Base-by-base conservation (phyloP, 306 rosid species). In the Morella rubra region DNA sequence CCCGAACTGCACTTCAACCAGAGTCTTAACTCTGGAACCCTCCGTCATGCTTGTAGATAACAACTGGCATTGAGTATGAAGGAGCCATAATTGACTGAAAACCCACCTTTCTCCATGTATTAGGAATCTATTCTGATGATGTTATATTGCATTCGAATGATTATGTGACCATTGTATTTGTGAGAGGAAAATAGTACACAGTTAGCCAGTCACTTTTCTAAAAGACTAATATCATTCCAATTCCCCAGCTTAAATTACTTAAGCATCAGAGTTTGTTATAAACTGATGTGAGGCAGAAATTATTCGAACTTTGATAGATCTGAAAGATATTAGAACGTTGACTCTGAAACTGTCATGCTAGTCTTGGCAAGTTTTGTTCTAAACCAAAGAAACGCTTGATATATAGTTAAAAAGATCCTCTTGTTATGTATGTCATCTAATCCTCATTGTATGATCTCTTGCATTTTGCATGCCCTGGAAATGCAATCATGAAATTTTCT, bases 401-500 rank as follows among this genome's bases (percentile, higher is more conserved):
- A 24, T 3, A 9, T 13, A 14, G 14, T 24, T 15, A 9, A 41
- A 32, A 61, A 27, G 0, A 1, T 32, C 44, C 44, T 5, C 6
- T 12, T 32, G 9, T 32, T 32, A 27, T 32, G 44, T 5, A 13
- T 32, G 68, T 61, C 68, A 12, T 5, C 4, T 8, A 44, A 61
- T 4, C 42, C 7, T 61, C n/a, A 32, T 6, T 1, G 68, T 14
- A 71, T 40, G 65, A 52, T 71, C 6, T 45, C 27, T 24, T 45
- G 61, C 16, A n/a, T 68, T 7, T 32, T 68, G 22, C 41, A 8
- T 58, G 65, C 3, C 73, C 77, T 16, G 44, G 14, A 69, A 50
- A 8, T 50, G 6, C 58, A 42, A 66, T 61, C 19, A 46, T 68
- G 37, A 46, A 27, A 74, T 7, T 27, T 73, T 45, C 71, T 79